Base-by-base conservation (phyloP, 768 basidiomycete genomes). In the Kwoniella bestiolae region DNA sequence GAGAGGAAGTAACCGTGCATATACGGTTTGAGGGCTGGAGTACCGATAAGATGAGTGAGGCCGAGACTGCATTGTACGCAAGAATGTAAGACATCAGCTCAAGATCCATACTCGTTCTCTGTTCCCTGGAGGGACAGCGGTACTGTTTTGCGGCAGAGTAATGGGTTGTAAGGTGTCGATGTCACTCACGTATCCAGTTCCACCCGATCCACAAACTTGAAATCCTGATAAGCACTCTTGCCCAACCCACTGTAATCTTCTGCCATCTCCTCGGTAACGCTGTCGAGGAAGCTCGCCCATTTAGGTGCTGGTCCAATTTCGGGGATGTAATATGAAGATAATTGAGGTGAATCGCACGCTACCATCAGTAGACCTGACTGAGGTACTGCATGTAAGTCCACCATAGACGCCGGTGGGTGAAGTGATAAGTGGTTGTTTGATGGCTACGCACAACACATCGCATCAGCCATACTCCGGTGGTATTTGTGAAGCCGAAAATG, bases 1-100 rank as follows among this genome's bases (percentile, higher is more conserved):
- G 94, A 91, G 68, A 97, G 82, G 84, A 99, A 98, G 87, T 94
- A 98, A 46, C 96, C 96, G 81, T 99, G 96, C 95, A 99, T 97
- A 83, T 98, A 99, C 3, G 96, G 96, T 81, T 95, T 95, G 85
- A 98, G 91, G 18, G 91, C 88, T 23, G 93, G 89, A 5, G 94
- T 95, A 56, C 96, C 96, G 69, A 96, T 83, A 73, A 99, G 91
- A 79, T 95, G 92, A 71, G 94, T 91, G 79, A 99, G 82, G n/a
- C 94, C 91, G 67, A 99, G 88, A 35, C 93, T 95, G 74, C 26
- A 34, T 16, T 35, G 21, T 32, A 3, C 47, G n/a, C 45, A 18
- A 34, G 7, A 38, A 21, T 21, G 32, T 16, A 56, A 44, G 26
- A 1, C 7, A 41, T 18, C 3, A 52, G 25, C 14, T n/a, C n/a